These are phyloP conservation scores for Sutorius eximius DNA, from an alignment of 1,284 basidiomycete species.

Conservation along the genomic window DNA sequence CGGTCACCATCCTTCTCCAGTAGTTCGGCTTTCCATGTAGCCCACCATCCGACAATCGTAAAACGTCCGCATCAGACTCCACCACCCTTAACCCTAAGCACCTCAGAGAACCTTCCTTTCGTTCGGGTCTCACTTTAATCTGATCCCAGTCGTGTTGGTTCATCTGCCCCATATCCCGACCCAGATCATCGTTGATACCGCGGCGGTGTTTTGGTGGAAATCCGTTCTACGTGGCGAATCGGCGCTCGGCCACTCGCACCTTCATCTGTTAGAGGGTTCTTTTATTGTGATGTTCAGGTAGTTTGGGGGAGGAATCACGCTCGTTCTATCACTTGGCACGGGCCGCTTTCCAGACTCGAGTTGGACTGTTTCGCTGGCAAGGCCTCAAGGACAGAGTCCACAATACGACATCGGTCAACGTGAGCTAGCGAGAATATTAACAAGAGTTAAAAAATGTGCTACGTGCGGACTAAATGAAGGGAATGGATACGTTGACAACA, in stretches of 20 bases:
- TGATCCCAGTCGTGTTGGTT: background rate
- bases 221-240: background rate
- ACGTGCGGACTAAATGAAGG: background rate
- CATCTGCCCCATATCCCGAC: background rate
- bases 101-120: background rate
- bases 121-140: background rate
- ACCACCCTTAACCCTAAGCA: background rate
- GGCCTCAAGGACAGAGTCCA: background rate
- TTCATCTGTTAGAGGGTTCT: background rate
- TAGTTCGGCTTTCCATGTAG: conserved; percentile 25
- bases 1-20: conserved; percentile 55
- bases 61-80: background rate
- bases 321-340: background rate
- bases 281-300: background rate
- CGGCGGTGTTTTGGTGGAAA: background rate
- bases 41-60: background rate
- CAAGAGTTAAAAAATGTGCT: background rate
- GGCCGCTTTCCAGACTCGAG: background rate
- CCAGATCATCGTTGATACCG: background rate
- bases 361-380: background rate
- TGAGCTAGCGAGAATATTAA: background rate
- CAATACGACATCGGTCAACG: background rate
- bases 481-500: background rate
- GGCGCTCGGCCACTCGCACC: background rate
- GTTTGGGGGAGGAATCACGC: background rate